Evolutionary conservation across 2,329 filamentous ascomycete genomes (phyloP), one percentile per base, ranked within the genome.

Genomic region (Leptographium galeiforme): DNA sequence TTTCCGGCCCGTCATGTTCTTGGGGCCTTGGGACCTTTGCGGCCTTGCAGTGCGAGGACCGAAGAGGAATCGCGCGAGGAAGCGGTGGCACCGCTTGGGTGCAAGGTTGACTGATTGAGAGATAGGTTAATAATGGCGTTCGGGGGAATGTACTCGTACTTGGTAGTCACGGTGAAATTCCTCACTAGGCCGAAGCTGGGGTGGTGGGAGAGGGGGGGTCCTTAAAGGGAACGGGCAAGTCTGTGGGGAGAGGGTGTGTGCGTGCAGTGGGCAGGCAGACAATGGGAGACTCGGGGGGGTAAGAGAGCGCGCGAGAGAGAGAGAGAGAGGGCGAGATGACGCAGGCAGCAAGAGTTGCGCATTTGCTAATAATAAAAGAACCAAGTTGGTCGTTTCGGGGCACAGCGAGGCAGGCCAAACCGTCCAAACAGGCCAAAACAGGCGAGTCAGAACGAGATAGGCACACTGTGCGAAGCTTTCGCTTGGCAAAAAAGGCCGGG

Each of bases 21-120:
- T 13, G 34, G 33, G 8, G 46, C 18, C 46, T 25, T 38, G 33
- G 46, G 13, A 40, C 7, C 19, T 25, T 47, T 19, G 13, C 13
- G 36, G 34, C 19, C 34, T 32, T 39, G 34, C 39, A 7, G 38
- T 54, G 51, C 50, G 52, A 51, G 39, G 56, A 56, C 56, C 34
- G 43, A 57, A 56, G 34, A 45, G 56, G 56, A 52, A 57, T 53
- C 54, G 56, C 54, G 56, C 48, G 50, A 48, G 51, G 50, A 50
- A 49, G 51, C 34, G 51, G 47, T 52, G 56, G 51, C 50, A 39
- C 16, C 30, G 51, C 43, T 41, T 43, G 19, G 44, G 32, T 14
- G 25, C 32, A 34, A 43, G 39, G 48, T 50, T 50, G 48, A 25
- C 48, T 52, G 36, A 25, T 25, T n/a, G 13, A 40, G n/a, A 40